Evolutionary conservation across 257 asterid genomes (phyloP), one percentile per base, ranked within the genome.

Genomic region (Capsicum pubescens): DNA sequence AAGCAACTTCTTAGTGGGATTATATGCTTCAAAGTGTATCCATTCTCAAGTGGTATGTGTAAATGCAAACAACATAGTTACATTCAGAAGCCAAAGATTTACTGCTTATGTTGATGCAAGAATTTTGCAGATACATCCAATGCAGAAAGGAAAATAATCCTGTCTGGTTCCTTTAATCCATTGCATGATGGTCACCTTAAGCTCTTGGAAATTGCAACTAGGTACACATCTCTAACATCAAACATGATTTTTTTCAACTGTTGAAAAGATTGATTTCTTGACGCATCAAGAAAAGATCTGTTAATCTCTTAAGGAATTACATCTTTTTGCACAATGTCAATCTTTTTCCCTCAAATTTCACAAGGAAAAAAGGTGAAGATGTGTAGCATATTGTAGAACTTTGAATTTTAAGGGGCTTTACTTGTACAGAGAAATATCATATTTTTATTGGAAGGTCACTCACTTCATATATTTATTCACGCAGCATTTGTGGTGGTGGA

Each of bases 131-230:
- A 88, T 84, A 83, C 82, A 57, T 85, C 87, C 7, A 86, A 85
- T 83, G 87, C 88, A 54, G 92, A 90, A 84, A 90, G 98, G 91
- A 96, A 92, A 87, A 90, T 96, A 86, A 93, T 96, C 83, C 92
- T 96, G 71, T 87, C 98, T 9, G 98, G 98, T 84, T 94, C 99
- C 7, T 96, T 92, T 89, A 93, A 96, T 91, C 99, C 99, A 59
- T 86, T 96, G 91, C 99, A 96, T 81, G 97, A 92, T 64, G 99
- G 99, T 74, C 98, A 96, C 91, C 86, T 92, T 84, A 93, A 92
- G 89, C 99, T 96, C 87, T 90, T 96, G 91, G 98, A 96, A 85
- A 95, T 93, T 83, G 98, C 98, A 63, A 76, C 90, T 7, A 91
- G 97, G 98, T 96, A 93, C 82, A 55, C 54, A 7, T 59, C 13